Percentiles rank a stretch among this genome's conserved stretches.
These are phyloP conservation scores for Ceratobasidium sp. DNA, from an alignment of 1,284 basidiomycete species.

Conservation along the genomic window DNA sequence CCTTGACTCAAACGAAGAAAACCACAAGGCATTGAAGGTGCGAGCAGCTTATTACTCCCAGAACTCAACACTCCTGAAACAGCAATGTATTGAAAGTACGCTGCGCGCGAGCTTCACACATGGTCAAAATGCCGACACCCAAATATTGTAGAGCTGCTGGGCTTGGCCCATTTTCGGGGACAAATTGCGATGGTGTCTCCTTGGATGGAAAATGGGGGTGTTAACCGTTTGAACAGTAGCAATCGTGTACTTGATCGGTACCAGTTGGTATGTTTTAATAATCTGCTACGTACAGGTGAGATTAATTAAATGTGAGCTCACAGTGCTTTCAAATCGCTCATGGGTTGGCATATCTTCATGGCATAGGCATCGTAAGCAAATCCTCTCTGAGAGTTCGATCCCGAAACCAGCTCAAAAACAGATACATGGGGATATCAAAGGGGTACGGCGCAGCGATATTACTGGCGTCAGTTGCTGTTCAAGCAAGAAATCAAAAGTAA, in stretches of 20 bases:
- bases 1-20: not conserved
- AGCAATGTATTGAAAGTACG: not conserved
- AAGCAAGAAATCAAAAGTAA: too few species aligned
- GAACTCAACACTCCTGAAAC: too few species aligned
- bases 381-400: not conserved
- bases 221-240: not conserved
- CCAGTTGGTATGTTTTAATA: not conserved
- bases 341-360: not conserved
- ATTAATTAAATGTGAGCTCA: not conserved
- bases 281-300: not conserved
- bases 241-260: not conserved
- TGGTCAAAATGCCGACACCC: not conserved
- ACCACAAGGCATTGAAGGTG: not conserved
- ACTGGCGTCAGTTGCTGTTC: not conserved
- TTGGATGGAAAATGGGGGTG: too few species aligned
- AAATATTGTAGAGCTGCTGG: not conserved
- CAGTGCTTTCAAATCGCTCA: not conserved
- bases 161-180: not conserved
- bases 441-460: not conserved
- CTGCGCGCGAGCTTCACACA: not conserved
- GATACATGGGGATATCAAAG: not conserved
- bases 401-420: not conserved
- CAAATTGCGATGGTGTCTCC: too few species aligned
- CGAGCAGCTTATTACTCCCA: too few species aligned
- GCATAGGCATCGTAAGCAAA: not conserved